phyloP scores from a whole-genome alignment of 306 rosid genomes.

The Hippophae tibetana region DNA sequence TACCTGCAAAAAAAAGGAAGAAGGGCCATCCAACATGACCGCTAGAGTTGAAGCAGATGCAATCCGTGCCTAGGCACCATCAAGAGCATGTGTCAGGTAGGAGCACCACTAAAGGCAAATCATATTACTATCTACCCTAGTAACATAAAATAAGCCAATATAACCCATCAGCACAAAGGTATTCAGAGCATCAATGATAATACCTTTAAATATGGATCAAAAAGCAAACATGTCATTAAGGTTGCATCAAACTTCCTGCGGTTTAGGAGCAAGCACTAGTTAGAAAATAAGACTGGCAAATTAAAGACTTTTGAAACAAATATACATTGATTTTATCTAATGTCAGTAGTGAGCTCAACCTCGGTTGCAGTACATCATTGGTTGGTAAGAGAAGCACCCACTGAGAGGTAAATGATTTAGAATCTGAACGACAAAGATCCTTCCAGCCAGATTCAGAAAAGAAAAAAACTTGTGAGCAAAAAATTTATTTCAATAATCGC shows the following conservation, averaged over 20 bases:
- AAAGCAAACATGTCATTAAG: conserved; percentile 73
- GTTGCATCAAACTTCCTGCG: conserved; percentile 81
- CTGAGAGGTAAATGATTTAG: conserved; percentile 69
- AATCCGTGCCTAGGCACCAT: conserved; percentile 51
- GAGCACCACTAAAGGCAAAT: conserved; percentile 9
- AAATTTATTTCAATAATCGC: neutral
- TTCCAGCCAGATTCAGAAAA: conserved; percentile 25
- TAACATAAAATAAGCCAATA: conserved; percentile 4
- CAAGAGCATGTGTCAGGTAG: conserved; percentile 21
- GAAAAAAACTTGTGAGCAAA: neutral
- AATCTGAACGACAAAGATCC: conserved; percentile 95
- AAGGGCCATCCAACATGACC: conserved; percentile 70
- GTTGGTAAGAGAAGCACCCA: conserved; percentile 88
- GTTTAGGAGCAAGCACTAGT: conserved; percentile 17
- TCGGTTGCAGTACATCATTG: conserved; percentile 66
- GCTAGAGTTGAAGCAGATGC: conserved; percentile 67
- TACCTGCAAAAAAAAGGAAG: conserved; percentile 74
- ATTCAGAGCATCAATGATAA: conserved; percentile 14
- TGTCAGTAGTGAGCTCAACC: conserved; percentile 32
- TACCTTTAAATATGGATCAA: conserved; percentile 89
- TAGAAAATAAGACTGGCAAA: neutral
- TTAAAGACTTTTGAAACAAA: neutral
- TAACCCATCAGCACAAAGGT: conserved; percentile 8
- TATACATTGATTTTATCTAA: neutral
- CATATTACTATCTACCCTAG: neutral